A percentile compares a stretch with the other conserved stretches of the same genome.
Conservation (phyloP, 2,329 filamentous ascomycete genomes). For the Aschersonia sp. region DNA sequence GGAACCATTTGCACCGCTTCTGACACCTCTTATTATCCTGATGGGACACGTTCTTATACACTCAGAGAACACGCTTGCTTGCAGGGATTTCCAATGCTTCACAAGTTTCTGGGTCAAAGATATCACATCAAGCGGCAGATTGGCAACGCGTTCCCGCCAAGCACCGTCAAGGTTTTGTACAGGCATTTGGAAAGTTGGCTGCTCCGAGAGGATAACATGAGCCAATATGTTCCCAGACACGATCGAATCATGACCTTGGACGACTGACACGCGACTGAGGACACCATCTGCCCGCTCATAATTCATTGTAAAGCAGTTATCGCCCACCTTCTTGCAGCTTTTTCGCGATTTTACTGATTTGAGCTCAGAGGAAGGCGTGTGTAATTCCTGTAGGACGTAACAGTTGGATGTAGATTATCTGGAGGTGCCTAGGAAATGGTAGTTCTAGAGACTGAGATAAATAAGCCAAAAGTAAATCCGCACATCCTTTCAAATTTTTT, state of each 20-base stretch:
- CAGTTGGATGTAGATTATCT: too few relatives aligned
- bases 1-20: slow-evolving; percentile 52
- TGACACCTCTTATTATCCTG: slow-evolving; percentile 48
- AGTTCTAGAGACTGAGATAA: too few relatives aligned
- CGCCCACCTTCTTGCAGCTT: too few relatives aligned
- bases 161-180: slow-evolving; percentile 34
- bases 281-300: too few relatives aligned
- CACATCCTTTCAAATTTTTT: too few relatives aligned
- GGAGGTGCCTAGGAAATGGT: too few relatives aligned
- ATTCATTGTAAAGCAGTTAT: too few relatives aligned
- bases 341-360: too few relatives aligned
- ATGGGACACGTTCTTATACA: slow-evolving; percentile 47
- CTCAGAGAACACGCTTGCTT: slow-evolving; percentile 52
- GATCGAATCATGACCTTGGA: slow-evolving; percentile 11
- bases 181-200: slow-evolving; percentile 32
- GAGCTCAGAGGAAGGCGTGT: too few relatives aligned
- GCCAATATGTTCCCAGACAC: slow-evolving; percentile 4
- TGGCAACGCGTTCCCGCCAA: slow-evolving; percentile 65
- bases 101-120: slow-evolving; percentile 35
- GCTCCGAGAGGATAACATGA: slow-evolving; percentile 24
- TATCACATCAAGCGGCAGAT: slow-evolving; percentile 45
- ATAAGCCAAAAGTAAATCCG: too few relatives aligned
- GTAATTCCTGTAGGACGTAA: too few relatives aligned
- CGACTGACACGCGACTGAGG: too few relatives aligned
- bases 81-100: slow-evolving; percentile 51